phyloP scores from a whole-genome alignment of 2,329 filamentous ascomycete genomes.

The Cladosporium sp. region DNA sequence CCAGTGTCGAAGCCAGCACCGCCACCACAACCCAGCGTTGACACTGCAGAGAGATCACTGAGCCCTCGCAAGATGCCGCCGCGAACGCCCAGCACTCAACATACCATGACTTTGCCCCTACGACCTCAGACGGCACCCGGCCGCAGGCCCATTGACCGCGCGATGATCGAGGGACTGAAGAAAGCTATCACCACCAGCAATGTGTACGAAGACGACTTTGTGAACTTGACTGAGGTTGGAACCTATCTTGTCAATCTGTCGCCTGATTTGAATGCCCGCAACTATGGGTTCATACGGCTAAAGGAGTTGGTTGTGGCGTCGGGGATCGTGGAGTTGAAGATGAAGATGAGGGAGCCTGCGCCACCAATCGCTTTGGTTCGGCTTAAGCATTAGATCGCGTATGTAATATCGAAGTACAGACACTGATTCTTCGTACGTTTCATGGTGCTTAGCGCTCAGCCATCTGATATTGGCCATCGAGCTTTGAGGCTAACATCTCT shows the following conservation, averaged over 20 bases:
- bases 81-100: not conserved
- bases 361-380: slow-evolving; percentile 10
- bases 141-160: slow-evolving; percentile 27
- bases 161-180: slow-evolving; percentile 25
- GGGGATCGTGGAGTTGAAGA: slow-evolving; percentile 6
- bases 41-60: not conserved
- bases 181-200: slow-evolving; percentile 26
- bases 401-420: not conserved
- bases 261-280: slow-evolving; percentile 34
- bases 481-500: not conserved
- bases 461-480: not conserved
- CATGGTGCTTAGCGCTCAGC: not conserved
- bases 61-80: not conserved
- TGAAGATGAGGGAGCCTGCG: not conserved
- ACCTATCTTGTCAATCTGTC: slow-evolving; percentile 28
- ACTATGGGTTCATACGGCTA: slow-evolving; percentile 31
- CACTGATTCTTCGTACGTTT: not conserved
- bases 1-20: not conserved
- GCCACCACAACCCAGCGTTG: not conserved
- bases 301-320: slow-evolving; percentile 9
- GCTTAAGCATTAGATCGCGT: not conserved
- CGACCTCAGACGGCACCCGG: slow-evolving; percentile 6
- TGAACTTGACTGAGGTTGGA: slow-evolving; percentile 35
- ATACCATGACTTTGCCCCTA: not conserved
- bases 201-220: slow-evolving; percentile 30